These are phyloP conservation scores for Neotropicomus parvogracilis DNA, from an alignment of 1,284 basidiomycete genomes.

Conservation along the genomic window DNA sequence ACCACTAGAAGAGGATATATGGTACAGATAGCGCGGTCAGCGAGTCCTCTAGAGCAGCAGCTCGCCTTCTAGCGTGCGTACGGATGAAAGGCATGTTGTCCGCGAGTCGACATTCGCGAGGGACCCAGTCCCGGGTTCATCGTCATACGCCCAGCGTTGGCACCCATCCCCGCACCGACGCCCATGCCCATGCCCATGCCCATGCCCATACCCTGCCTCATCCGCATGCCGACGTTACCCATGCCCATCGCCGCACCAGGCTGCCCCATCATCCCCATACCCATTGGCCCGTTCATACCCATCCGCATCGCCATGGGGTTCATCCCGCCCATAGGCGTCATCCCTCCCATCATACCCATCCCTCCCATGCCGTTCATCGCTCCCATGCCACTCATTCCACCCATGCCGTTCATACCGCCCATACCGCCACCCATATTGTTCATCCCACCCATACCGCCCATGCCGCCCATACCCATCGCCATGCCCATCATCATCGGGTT, in stretches of 20 bases:
- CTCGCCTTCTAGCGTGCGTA: conserved; percentile 45
- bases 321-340: conserved; percentile 36
- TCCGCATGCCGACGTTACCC: conserved; percentile 32
- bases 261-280: conserved; percentile 31
- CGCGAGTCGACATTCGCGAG: conserved; percentile 49
- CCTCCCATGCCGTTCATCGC: conserved; percentile 38
- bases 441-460: conserved; percentile 36
- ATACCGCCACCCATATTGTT: conserved; percentile 26
- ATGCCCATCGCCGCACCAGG: conserved; percentile 31
- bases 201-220: conserved; percentile 31
- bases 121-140: conserved; percentile 52
- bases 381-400: conserved; percentile 27
- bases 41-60: neutral
- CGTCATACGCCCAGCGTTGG: conserved; percentile 34
- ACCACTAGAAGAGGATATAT: conserved; percentile 31
- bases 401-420: conserved; percentile 28
- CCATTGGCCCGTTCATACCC: conserved; percentile 37
- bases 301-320: conserved; percentile 34
- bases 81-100: conserved; percentile 60
- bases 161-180: conserved; percentile 37
- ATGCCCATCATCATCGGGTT: conserved; percentile 40
- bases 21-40: conserved; percentile 24
- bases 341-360: conserved; percentile 36
- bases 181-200: conserved; percentile 32
- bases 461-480: conserved; percentile 37